Percentiles rank a stretch among this genome's conserved stretches.
phyloP scores from a whole-genome alignment of 139 green algal species.

The Tetratostichococcus sp. region DNA sequence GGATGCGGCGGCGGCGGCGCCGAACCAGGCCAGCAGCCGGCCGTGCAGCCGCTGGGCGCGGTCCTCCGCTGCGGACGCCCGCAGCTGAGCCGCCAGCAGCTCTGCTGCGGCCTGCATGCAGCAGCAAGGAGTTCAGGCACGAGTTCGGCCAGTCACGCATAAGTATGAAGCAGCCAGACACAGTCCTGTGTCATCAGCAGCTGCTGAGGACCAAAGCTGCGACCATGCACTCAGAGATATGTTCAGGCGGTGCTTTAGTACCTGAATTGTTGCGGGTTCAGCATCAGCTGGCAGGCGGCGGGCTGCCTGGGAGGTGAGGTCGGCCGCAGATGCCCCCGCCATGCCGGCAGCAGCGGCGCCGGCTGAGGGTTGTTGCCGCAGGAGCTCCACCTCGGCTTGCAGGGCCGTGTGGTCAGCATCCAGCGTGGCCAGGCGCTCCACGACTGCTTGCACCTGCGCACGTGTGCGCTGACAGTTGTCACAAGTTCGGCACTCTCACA shows the following conservation, averaged over 20 bases:
- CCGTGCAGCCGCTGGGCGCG: conserved; percentile 16
- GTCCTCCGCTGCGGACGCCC: conserved; percentile 29
- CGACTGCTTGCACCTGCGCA: conserved; percentile 25
- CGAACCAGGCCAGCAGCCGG: conserved; percentile 23
- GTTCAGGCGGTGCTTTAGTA: too few relatives aligned
- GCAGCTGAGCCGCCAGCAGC: conserved; percentile 27
- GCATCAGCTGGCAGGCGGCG: too few relatives aligned
- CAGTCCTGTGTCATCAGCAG: too few relatives aligned
- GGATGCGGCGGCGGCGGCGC: not conserved
- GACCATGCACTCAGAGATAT: too few relatives aligned
- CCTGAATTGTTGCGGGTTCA: too few relatives aligned
- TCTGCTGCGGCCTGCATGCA: not conserved
- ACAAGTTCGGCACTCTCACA: too few relatives aligned
- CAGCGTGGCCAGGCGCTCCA: conserved; percentile 39
- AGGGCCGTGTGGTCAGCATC: conserved; percentile 18
- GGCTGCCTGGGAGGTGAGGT: too few relatives aligned
- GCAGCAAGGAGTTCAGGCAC: not conserved
- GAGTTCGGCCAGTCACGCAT: too few relatives aligned
- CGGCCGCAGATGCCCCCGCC: not conserved
- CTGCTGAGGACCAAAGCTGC: too few relatives aligned
- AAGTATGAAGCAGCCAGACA: too few relatives aligned
- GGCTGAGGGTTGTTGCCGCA: not conserved
- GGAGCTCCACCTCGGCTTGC: conserved; percentile 28
- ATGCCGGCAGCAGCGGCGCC: not conserved
- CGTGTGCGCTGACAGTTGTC: too few relatives aligned